phyloP scores from a whole-genome alignment of 805 yeast species.

The Metschnikowia hibisci region DNA sequence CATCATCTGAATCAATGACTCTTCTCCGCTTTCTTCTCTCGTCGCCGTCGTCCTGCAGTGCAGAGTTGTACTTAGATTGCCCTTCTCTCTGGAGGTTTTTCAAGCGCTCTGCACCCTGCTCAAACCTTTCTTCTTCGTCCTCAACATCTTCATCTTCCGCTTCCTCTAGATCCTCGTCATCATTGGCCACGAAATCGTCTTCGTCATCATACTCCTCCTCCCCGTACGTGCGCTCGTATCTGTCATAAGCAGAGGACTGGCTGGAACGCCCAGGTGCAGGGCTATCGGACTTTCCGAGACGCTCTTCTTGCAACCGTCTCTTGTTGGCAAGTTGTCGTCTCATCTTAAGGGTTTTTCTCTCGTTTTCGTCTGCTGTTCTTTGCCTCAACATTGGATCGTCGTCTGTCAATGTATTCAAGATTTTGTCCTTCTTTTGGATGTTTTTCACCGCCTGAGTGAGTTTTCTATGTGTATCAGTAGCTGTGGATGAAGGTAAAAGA shows the following conservation, averaged over 20 bases:
- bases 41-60: conserved; percentile 30
- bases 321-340: conserved; percentile 64
- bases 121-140: conserved; percentile 48
- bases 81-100: conserved; percentile 54
- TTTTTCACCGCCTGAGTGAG: conserved; percentile 67
- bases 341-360: conserved; percentile 51
- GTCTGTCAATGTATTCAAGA: conserved; percentile 50
- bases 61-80: conserved; percentile 42
- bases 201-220: conserved; percentile 37
- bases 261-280: conserved; percentile 22
- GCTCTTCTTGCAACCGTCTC: conserved; percentile 56
- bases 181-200: conserved; percentile 44
- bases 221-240: conserved; percentile 36
- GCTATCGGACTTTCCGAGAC: conserved; percentile 45
- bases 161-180: conserved; percentile 37
- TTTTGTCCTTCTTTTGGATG: conserved; percentile 45
- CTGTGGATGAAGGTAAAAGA: conserved; percentile 87
- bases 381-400: conserved; percentile 70
- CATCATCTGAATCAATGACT: conserved; percentile 49
- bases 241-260: conserved; percentile 34
- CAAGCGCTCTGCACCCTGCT: conserved; percentile 56
- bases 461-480: conserved; percentile 74
- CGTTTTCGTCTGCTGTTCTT: conserved; percentile 62
- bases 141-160: conserved; percentile 43
- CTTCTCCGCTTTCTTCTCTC: conserved; percentile 42